A percentile compares a stretch with the other conserved stretches of the same genome.
Evolutionary conservation across 2,329 filamentous ascomycete genomes (phyloP).

Genomic region (Colletotrichum sp.): DNA sequence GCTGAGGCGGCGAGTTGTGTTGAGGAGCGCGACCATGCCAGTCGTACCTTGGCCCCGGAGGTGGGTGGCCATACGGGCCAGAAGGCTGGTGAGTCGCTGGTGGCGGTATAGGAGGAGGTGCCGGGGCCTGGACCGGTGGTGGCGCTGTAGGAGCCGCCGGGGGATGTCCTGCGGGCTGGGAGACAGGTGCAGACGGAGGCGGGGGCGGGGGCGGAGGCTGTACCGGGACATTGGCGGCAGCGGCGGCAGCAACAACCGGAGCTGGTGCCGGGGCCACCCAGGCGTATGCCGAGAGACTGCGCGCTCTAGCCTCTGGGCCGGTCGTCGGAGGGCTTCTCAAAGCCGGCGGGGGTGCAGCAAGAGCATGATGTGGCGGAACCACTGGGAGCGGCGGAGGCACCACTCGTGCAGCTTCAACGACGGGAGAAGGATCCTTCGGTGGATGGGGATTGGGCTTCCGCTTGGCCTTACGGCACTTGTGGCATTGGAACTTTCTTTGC

Average conservation of each 20-base stretch:
- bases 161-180: constrained; percentile 3
- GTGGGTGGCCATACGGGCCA: constrained; percentile 35
- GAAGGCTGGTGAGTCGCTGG: constrained; percentile 40
- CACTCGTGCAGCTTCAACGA: constrained; percentile 2
- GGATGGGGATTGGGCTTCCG: constrained; percentile 45
- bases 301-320: constrained; percentile 21
- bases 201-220: constrained; percentile 12
- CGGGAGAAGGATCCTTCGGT: constrained; percentile 6
- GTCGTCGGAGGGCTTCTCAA: constrained; percentile 20
- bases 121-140: constrained; percentile 22
- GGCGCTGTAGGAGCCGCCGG: constrained; percentile 25
- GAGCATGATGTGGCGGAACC: constrained; percentile 27
- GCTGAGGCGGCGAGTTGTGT: constrained; percentile 51
- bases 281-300: constrained; percentile 16
- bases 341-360: constrained; percentile 25
- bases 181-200: constrained; percentile 17
- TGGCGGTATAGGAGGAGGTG: constrained; percentile 36
- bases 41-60: constrained; percentile 32
- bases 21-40: constrained; percentile 57
- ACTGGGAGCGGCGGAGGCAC: constrained; percentile 26
- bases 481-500: constrained; percentile 72
- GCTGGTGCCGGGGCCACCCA: constrained; percentile 20
- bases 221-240: constrained; percentile 24
- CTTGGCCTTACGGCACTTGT: constrained; percentile 71
- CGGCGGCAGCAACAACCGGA: constrained; percentile 21